These are phyloP conservation scores for Trichoderma atrobrunneum DNA, from an alignment of 2,329 filamentous ascomycete species.

Conservation along the genomic window DNA sequence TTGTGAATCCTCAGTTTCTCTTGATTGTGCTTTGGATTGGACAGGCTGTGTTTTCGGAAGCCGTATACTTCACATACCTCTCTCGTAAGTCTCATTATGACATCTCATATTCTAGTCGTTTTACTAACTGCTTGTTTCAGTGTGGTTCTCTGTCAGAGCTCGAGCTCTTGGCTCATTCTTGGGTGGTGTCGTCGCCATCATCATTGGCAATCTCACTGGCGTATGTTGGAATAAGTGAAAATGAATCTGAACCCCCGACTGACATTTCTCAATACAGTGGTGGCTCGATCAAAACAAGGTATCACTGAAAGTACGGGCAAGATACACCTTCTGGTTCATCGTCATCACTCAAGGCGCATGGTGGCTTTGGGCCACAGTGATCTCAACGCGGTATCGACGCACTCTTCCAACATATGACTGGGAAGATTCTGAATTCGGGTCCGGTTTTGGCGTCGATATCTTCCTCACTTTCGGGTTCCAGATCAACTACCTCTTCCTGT, in stretches of 20 bases:
- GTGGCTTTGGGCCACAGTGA: slow-evolving; percentile 69
- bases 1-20: slow-evolving; percentile 60
- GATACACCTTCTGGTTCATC: slow-evolving; percentile 54
- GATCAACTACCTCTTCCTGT: slow-evolving; percentile 70
- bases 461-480: slow-evolving; percentile 68
- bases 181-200: slow-evolving; percentile 64
- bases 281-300: slow-evolving; percentile 60
- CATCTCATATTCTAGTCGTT: neutral
- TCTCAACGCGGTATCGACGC: slow-evolving; percentile 58
- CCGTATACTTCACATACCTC: slow-evolving; percentile 70
- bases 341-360: slow-evolving; percentile 61
- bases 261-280: slow-evolving; percentile 28
- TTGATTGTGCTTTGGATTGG: slow-evolving; percentile 66
- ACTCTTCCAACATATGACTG: slow-evolving; percentile 65
- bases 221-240: slow-evolving; percentile 32
- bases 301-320: slow-evolving; percentile 51
- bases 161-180: slow-evolving; percentile 69
- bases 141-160: slow-evolving; percentile 69
- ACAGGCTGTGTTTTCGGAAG: slow-evolving; percentile 68
- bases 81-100: slow-evolving; percentile 21
- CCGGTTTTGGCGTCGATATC: slow-evolving; percentile 64
- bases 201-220: slow-evolving; percentile 64
- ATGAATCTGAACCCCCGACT: neutral
- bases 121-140: slow-evolving; percentile 22
- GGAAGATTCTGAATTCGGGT: slow-evolving; percentile 60